These are phyloP conservation scores for Taiwanofungus camphoratus DNA, from an alignment of 1,284 basidiomycete genomes.

Conservation along the genomic window DNA sequence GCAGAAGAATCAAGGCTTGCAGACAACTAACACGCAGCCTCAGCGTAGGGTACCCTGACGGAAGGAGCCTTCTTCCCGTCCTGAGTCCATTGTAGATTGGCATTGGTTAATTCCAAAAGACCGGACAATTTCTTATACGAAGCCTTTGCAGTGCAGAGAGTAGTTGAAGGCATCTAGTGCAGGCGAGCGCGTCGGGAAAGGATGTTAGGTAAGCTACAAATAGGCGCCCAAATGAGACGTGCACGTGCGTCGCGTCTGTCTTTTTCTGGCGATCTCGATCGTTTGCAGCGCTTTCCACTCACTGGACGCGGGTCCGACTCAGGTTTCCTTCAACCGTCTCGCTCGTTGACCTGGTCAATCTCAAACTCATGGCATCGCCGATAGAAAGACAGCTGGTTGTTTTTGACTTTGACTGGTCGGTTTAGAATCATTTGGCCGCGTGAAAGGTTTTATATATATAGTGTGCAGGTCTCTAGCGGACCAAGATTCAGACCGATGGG, in stretches of 20 bases:
- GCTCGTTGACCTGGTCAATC: too few relatives aligned
- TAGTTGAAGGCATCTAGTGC: constrained; percentile 42
- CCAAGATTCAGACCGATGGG: constrained; percentile 96
- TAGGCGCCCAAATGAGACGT: too few relatives aligned
- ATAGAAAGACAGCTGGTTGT: constrained; percentile 77
- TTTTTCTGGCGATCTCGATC: too few relatives aligned
- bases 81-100: constrained; percentile 69
- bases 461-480: constrained; percentile 76
- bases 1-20: constrained; percentile 8
- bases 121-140: constrained; percentile 78
- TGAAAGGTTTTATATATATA: background rate
- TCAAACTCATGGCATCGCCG: constrained; percentile 34
- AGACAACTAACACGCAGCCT: constrained; percentile 60
- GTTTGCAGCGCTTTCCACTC: too few relatives aligned
- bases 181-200: constrained; percentile 9
- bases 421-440: background rate
- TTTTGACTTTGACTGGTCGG: constrained; percentile 96
- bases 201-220: too few relatives aligned
- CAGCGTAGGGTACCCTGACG: constrained; percentile 53
- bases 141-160: constrained; percentile 64
- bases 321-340: too few relatives aligned
- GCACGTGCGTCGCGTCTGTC: too few relatives aligned
- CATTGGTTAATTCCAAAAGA: constrained; percentile 60
- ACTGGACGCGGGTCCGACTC: too few relatives aligned
- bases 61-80: constrained; percentile 55